Evolutionary conservation across 352 stramenopile species (phyloP), one percentile per base, ranked within the genome.

Genomic region (Globisporangium iwayamae): DNA sequence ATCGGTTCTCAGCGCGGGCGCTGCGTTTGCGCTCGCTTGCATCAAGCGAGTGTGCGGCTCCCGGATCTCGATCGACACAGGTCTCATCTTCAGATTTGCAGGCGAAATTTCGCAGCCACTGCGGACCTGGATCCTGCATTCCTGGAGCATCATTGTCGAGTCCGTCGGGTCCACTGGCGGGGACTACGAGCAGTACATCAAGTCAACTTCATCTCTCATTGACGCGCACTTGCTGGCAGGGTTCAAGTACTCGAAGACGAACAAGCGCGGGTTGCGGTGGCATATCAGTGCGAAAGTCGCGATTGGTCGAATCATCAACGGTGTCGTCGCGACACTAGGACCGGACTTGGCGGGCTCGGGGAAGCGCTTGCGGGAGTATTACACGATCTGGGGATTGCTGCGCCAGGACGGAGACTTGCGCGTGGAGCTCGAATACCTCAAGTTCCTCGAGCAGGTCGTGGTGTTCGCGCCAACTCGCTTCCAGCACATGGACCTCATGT

Each of bases 121-220:
- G n/a, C 84, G 87, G 11, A 90, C 83, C 13, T 96, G 85, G 87
- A 88, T 91, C 52, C 63, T 96, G 51, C 81, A 94, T 67, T 79
- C 85, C 18, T 96, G 87, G 87, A 86, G 84, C 59, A 85, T 94
- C 47, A 79, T 96, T 36, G 73, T 96, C 32, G 83, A 94, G 65
- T 93, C 82, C 2, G 81, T 91, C 13, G 87, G 76, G 52, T 76
- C 83, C 3, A 86, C 80, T 14, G 85, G 84, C 53, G 82, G 80
- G 0, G 84, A 96, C 51, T 91, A 96, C 50, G 85, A 94, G 45
- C 87, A 93, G 36, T 96, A 89, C 63, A 73, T 93, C 36, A 84
- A 66, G 56, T 91, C 87, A 14, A 93, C 83, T 8, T 72, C 80
- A 16, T 80, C 77, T 41, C 75, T 96, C 2, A 82, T 96, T 28